Evolutionary conservation across 768 basidiomycete genomes (phyloP).

Genomic region (Mycena floridula): DNA sequence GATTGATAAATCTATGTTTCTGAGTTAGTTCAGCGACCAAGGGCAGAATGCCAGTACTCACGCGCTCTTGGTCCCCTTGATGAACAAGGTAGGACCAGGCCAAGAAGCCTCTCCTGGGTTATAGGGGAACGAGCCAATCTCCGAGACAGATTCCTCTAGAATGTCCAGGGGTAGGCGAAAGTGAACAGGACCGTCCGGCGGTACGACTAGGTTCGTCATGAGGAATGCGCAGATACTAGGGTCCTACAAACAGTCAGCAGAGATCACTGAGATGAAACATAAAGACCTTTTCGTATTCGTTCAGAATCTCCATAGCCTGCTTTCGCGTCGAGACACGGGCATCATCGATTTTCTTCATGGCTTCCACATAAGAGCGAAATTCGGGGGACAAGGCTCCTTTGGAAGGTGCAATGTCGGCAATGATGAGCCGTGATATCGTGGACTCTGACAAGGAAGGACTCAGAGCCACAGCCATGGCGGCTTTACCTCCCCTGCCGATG

Average conservation of each 20-base stretch:
- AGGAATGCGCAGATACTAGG: conserved; percentile 73
- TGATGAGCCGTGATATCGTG: conserved; percentile 52
- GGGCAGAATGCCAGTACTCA: conserved; percentile 23
- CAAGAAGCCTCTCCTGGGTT: conserved; percentile 44
- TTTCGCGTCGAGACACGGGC: conserved; percentile 52
- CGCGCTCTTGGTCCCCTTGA: conserved; percentile 78
- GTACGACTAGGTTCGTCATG: conserved; percentile 68
- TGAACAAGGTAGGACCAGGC: conserved; percentile 59
- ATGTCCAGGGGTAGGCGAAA: conserved; percentile 75
- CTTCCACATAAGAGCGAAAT: conserved; percentile 59
- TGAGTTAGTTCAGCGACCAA: background rate
- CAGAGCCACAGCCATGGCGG: conserved; percentile 66
- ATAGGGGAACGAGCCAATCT: conserved; percentile 80
- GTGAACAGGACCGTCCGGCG: conserved; percentile 29
- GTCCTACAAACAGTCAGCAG: conserved; percentile 40
- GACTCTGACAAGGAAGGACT: conserved; percentile 31
- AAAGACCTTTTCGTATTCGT: conserved; percentile 56
- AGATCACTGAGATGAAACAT: background rate
- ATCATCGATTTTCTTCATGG: conserved; percentile 69
- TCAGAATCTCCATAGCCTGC: conserved; percentile 63
- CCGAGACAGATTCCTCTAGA: conserved; percentile 50
- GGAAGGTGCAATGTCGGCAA: conserved; percentile 80
- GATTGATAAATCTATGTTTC: conserved; percentile 61
- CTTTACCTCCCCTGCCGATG: conserved; percentile 73
- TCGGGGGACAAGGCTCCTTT: conserved; percentile 52